Base-by-base conservation (phyloP, 179 eudicot genomes). In the Sideroxylon spinosum region DNA sequence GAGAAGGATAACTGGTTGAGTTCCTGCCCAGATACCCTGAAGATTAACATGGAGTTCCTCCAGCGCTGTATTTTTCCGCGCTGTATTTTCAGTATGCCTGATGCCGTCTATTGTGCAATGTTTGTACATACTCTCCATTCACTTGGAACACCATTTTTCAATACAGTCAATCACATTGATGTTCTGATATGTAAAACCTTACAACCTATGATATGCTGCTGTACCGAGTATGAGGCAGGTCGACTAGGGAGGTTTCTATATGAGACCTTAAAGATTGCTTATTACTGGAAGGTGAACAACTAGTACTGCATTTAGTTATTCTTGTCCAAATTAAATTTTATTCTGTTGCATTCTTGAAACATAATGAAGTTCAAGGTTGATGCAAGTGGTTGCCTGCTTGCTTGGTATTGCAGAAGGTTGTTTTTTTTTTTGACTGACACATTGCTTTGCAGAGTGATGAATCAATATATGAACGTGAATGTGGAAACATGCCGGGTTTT, bases 141-240 rank as follows among this genome's bases (percentile, higher is more conserved):
- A 46, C 78, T 96, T 73, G 97, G 98, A 64, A 96, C 99, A 11
- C 99, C 99, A 7, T 96, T 90, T 81, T 96, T 96, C 78, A 96
- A 96, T 85, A 96, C 99, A 0, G 99, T 96, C 75, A 94, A 96
- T 82, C 99, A 96, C 85, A 87, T 96, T 75, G 99, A 96, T 83
- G 99, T 92, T 84, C 86, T 96, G 52, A 96, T 96, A 74, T 94
- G 98, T 75, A 96, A 96, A 85, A 96, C 99, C 10, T 84, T 96
- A 74, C 99, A 96, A 86, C 99, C 99, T n/a, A 96, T 96, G 99
- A 94, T 96, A 77, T 96, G 98, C 84, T 92, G 99, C 86, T 94
- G 98, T 86, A 96, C 99, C 5, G 99, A 96, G 85, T 96, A 94
- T 86, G 99, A 96, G 86, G 99, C 87, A 49, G 99, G 97, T 72